A percentile compares a stretch with the other conserved stretches of the same genome.
Conservation (phyloP, 2,329 filamentous ascomycete species). For the Trichoderma citrinoviride region DNA sequence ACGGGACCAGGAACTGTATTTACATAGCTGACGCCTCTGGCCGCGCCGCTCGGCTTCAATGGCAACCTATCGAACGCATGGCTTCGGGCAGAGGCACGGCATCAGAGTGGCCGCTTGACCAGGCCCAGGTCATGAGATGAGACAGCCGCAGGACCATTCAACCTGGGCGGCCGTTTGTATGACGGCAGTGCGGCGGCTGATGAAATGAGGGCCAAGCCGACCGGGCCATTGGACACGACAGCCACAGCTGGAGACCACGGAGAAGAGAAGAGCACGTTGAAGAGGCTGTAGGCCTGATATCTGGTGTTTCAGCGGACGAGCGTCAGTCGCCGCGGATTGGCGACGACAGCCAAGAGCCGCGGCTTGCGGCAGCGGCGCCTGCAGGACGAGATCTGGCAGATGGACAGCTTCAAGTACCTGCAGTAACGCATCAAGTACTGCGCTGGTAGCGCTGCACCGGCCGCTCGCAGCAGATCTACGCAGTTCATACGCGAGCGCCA, state of each 20-base stretch:
- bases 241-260: background rate
- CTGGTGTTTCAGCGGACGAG: slow-evolving; percentile 8
- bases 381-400: background rate
- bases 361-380: slow-evolving; percentile 4
- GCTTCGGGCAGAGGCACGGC: background rate
- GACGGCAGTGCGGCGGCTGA: background rate
- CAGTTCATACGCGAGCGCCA: background rate
- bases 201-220: background rate
- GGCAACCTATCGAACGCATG: slow-evolving; percentile 12
- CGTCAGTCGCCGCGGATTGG: slow-evolving; percentile 4
- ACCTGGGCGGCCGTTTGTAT: background rate
- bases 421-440: background rate
- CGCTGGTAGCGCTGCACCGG: background rate
- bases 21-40: slow-evolving; percentile 9
- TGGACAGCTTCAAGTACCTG: too few species aligned
- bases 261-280: background rate
- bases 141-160: slow-evolving; percentile 8
- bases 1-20: background rate
- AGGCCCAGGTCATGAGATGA: slow-evolving; percentile 9
- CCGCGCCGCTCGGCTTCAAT: slow-evolving; percentile 8
- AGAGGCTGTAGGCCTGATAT: background rate
- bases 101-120: background rate
- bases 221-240: background rate
- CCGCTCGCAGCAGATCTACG: too few species aligned
- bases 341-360: background rate